A percentile compares a stretch with the other conserved stretches of the same genome.
Conservation (phyloP, 768 basidiomycete genomes). For the Pulveroboletus sp. region DNA sequence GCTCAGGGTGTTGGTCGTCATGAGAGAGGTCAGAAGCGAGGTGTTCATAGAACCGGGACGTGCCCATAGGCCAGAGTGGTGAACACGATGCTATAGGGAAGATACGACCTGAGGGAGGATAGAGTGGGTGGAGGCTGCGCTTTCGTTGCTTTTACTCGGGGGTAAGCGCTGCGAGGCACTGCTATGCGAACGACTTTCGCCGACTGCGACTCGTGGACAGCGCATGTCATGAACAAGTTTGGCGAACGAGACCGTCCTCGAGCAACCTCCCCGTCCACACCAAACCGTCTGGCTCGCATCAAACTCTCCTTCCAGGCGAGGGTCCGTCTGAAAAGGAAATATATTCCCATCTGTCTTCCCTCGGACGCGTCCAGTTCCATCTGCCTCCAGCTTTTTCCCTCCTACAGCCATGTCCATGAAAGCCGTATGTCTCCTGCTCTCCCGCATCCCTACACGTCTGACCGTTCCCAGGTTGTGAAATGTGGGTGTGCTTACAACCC, state of each 20-base stretch:
- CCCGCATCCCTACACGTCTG: not conserved
- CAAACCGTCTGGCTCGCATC: too few species aligned
- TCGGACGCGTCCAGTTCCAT: too few species aligned
- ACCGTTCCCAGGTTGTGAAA: slow-evolving; percentile 49
- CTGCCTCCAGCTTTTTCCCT: not conserved
- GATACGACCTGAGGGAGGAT: slow-evolving; percentile 5
- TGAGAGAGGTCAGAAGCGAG: slow-evolving; percentile 17
- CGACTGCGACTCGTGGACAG: slow-evolving; percentile 14
- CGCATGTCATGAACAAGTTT: slow-evolving; percentile 13
- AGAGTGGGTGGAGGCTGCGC: slow-evolving; percentile 3
- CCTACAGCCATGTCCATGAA: slow-evolving; percentile 57
- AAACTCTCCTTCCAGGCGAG: not conserved
- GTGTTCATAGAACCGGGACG: slow-evolving; percentile 30
- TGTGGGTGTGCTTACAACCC: slow-evolving; percentile 34
- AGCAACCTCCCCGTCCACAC: not conserved
- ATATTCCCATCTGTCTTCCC: not conserved
- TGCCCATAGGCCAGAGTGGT: slow-evolving; percentile 17
- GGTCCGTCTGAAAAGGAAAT: not conserved
- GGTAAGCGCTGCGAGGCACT: slow-evolving; percentile 8
- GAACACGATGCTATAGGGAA: slow-evolving; percentile 10
- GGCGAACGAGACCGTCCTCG: not conserved
- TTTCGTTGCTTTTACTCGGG: slow-evolving; percentile 7
- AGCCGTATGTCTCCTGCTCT: slow-evolving; percentile 48
- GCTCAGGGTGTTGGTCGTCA: slow-evolving; percentile 14
- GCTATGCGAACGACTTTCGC: slow-evolving; percentile 2